phyloP scores from a whole-genome alignment of 108 stramenopile species.

The Poteriospumella lacustris region DNA sequence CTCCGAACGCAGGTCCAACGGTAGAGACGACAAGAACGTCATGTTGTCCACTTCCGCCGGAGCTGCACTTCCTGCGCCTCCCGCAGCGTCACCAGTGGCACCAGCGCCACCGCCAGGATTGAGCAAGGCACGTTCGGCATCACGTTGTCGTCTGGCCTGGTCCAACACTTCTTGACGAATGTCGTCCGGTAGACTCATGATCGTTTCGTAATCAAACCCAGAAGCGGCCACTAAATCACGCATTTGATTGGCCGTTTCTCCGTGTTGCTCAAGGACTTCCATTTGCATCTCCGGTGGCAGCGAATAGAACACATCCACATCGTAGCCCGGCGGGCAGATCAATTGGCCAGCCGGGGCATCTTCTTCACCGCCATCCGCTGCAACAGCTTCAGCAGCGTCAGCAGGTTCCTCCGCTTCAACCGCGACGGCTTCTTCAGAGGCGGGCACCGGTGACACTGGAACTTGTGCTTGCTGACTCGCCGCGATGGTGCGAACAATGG shows the following conservation, averaged over 20 bases:
- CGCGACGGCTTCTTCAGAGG: too few species aligned
- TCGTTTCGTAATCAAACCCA: conserved; percentile 82
- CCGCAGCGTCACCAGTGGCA: conserved; percentile 57
- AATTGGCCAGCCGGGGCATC: conserved; percentile 40
- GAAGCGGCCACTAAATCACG: conserved; percentile 61
- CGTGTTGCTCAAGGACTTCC: conserved; percentile 73
- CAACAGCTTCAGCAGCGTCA: conserved; percentile 15
- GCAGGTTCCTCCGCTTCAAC: not conserved
- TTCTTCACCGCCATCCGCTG: conserved; percentile 27
- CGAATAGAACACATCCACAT: conserved; percentile 75
- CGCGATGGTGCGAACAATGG: too few species aligned
- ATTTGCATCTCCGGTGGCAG: conserved; percentile 83
- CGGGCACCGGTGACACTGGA: too few species aligned
- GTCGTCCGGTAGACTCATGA: conserved; percentile 86
- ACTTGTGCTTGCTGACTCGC: too few species aligned
- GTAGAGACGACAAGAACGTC: conserved; percentile 77
- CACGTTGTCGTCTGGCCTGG: conserved; percentile 59
- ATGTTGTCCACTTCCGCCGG: conserved; percentile 79
- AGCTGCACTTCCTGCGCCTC: conserved; percentile 80
- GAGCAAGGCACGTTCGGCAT: conserved; percentile 54
- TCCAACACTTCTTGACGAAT: conserved; percentile 84
- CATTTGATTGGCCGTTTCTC: conserved; percentile 18
- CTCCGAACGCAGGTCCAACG: conserved; percentile 79
- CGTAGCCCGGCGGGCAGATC: conserved; percentile 78
- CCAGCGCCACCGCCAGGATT: not conserved